Evolutionary conservation across 441 rosid genomes (phyloP), one percentile per base, ranked within the genome.

Genomic region (Theobroma grandiflorum): DNA sequence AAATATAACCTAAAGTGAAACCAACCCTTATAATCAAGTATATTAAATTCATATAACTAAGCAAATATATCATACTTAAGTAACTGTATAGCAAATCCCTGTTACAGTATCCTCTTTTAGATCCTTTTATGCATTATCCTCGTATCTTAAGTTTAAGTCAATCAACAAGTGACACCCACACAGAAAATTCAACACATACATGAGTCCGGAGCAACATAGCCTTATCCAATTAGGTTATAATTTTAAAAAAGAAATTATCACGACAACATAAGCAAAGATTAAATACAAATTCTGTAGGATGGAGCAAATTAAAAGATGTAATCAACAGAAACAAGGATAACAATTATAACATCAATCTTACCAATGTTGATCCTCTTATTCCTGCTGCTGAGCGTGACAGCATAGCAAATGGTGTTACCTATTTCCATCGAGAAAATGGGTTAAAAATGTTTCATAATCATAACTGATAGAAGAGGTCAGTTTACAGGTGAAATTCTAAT

Each of bases 391-490:
- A 81, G 45, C 99, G 95, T 57, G 99, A 97, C 59, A 97, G 91
- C 98, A 97, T 94, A 40, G 99, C 98, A 85, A 92, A 95, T 78
- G 96, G 98, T 2, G 98, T 97, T 79, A 94, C 94, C 99, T 97
- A 85, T 75, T 86, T 82, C 52, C 75, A 61, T 16, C 74, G 55
- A 70, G 20, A 52, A 74, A 83, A 75, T 75, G 2, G 45, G 75
- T 71, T 52, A 71, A 31, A 50, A 37, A 52, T 33, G 38, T 7
- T 70, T 31, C 26, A 52, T 71, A 16, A 52, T 35, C 10, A 38
- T 75, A n/a, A 65, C 6, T 2, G 67, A 38, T 11, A n/a, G 2
- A 18, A 26, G 37, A 68, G 72, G n/a, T 42, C 37, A 59, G 79
- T 15, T 74, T 40, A 35, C 14, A 40, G 18, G 74, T 55, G 45